Conservation (phyloP, 345 rosid genomes). For the Balakata baccata region DNA sequence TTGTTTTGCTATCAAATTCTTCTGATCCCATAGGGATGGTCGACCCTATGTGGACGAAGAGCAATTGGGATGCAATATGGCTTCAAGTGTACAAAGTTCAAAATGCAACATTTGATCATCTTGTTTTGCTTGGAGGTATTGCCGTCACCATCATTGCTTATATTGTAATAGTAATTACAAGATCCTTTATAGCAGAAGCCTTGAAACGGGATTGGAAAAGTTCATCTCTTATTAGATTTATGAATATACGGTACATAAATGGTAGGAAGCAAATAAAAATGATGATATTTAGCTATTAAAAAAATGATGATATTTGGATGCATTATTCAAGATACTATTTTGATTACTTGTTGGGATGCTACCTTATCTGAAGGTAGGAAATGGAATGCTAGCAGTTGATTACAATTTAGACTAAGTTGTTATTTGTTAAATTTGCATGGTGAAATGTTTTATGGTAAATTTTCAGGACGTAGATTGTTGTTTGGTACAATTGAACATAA, state of each 20-base stretch:
- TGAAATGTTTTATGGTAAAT: no score
- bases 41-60: conserved; percentile 96
- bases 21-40: conserved; percentile 65
- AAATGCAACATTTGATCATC: conserved; percentile 52
- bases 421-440: background rate
- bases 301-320: background rate
- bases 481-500: no score
- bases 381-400: no score
- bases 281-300: background rate
- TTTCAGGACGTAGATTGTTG: no score
- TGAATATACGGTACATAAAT: background rate
- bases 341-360: conserved; percentile 5
- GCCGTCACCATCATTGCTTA: conserved; percentile 59
- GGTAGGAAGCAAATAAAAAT: background rate
- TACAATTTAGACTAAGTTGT: background rate
- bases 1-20: conserved; percentile 52
- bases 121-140: conserved; percentile 62
- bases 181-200: conserved; percentile 55
- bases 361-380: background rate
- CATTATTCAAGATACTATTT: background rate
- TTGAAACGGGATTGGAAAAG: conserved; percentile 70
- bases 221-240: background rate
- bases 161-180: conserved; percentile 42
- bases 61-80: conserved; percentile 75
- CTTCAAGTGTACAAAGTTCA: conserved; percentile 67